These are phyloP conservation scores for Neophaeococcomyces aloes DNA, from an alignment of 2,329 filamentous ascomycete species.

Conservation along the genomic window DNA sequence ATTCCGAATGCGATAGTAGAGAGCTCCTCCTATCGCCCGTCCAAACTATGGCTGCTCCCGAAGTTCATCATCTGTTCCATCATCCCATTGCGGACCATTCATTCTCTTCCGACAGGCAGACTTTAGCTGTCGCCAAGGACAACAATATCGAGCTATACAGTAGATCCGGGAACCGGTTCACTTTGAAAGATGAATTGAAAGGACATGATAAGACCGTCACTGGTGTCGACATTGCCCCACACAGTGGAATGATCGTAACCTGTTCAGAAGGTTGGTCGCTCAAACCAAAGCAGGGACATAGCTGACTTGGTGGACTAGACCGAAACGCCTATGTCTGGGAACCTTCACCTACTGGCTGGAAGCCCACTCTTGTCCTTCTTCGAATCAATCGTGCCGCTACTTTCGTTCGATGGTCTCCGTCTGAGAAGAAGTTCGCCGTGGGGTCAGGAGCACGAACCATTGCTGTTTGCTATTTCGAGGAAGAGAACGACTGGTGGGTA, in stretches of 20 bases:
- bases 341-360: slow-evolving; percentile 82
- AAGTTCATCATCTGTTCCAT: slow-evolving; percentile 96
- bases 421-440: slow-evolving; percentile 94
- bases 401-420: slow-evolving; percentile 93
- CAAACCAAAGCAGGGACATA: neutral
- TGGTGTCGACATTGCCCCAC: slow-evolving; percentile 86
- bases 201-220: slow-evolving; percentile 97
- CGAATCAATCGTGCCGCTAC: slow-evolving; percentile 95
- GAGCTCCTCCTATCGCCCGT: slow-evolving; percentile 79
- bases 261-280: slow-evolving; percentile 71
- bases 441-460: slow-evolving; percentile 93
- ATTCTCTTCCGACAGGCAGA: slow-evolving; percentile 84
- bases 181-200: slow-evolving; percentile 81
- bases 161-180: slow-evolving; percentile 61
- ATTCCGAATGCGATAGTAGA: slow-evolving; percentile 66
- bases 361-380: slow-evolving; percentile 90
- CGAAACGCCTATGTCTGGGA: slow-evolving; percentile 98
- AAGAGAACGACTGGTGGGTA: slow-evolving; percentile 99
- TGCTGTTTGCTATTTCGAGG: slow-evolving; percentile 95
- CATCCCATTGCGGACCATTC: slow-evolving; percentile 94
- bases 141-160: slow-evolving; percentile 81
- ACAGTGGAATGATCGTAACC: slow-evolving; percentile 85
- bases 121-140: slow-evolving; percentile 83
- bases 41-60: slow-evolving; percentile 63
- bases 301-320: slow-evolving; percentile 44